These are phyloP conservation scores for Ganoderma resinaceum DNA, from an alignment of 1,284 basidiomycete genomes.

Conservation along the genomic window DNA sequence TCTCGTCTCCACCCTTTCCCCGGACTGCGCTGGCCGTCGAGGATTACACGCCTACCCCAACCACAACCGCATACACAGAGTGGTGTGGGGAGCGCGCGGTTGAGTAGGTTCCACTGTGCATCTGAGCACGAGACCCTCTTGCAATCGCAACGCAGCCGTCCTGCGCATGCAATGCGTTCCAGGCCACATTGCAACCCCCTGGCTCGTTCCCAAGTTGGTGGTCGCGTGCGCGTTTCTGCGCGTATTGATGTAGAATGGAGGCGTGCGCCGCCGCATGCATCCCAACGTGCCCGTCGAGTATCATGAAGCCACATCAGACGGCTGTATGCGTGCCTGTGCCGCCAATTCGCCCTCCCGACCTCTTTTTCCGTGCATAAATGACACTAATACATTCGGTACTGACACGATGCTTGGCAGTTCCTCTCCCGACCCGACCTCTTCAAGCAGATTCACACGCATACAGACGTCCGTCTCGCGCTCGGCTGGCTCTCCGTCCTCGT, in stretches of 20 bases:
- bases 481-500: conserved; percentile 87
- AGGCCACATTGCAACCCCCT: background rate
- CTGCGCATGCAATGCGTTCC: background rate
- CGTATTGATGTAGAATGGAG: conserved; percentile 1
- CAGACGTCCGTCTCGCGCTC: conserved; percentile 83
- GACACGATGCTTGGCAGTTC: conserved; percentile 57
- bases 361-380: background rate
- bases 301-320: background rate
- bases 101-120: background rate
- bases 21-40: background rate
- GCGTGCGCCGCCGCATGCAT: background rate
- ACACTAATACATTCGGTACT: background rate
- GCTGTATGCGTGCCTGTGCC: conserved; percentile 1
- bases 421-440: conserved; percentile 82
- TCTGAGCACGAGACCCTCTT: conserved; percentile 1
- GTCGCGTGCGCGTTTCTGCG: background rate
- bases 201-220: background rate
- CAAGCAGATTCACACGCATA: conserved; percentile 85
- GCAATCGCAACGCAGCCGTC: background rate
- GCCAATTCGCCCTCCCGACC: background rate
- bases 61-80: background rate
- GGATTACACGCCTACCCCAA: background rate
- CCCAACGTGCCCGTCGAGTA: background rate
- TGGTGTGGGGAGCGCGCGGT: background rate
- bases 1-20: background rate